Evolutionary conservation across 2,329 filamentous ascomycete genomes (phyloP).

Genomic region (Claviceps fusiformis): DNA sequence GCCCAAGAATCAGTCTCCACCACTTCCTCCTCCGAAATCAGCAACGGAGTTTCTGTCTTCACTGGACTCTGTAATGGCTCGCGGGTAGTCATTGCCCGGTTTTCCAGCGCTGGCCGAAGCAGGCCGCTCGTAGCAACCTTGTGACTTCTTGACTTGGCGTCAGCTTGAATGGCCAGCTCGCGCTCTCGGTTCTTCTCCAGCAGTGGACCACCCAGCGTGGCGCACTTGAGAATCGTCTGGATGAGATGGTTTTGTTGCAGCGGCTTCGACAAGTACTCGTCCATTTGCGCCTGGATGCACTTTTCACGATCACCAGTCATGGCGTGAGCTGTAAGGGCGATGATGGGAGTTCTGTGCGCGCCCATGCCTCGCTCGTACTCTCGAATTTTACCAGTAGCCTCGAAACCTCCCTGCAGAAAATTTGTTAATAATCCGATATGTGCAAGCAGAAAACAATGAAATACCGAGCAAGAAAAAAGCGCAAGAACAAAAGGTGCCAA

Average conservation of each 20-base stretch:
- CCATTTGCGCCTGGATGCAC: conserved; percentile 98
- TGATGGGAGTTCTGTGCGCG: conserved; percentile 79
- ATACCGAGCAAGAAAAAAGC: not conserved
- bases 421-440: conserved; percentile 19
- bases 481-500: not conserved
- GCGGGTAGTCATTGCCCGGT: conserved; percentile 55
- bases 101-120: conserved; percentile 31
- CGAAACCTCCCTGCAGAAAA: conserved; percentile 64
- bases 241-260: conserved; percentile 95
- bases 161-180: conserved; percentile 38
- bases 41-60: conserved; percentile 45
- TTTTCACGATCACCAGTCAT: conserved; percentile 98
- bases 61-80: conserved; percentile 40
- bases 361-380: conserved; percentile 80
- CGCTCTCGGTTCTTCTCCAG: conserved; percentile 61
- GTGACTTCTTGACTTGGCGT: conserved; percentile 30
- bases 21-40: conserved; percentile 30
- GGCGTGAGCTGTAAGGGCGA: conserved; percentile 90
- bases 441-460: not conserved
- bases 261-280: conserved; percentile 95
- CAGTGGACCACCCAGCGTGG: conserved; percentile 73
- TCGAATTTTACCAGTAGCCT: conserved; percentile 90
- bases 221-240: conserved; percentile 93
- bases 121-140: conserved; percentile 22
- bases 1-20: conserved; percentile 28